Percentiles rank a stretch among this genome's conserved stretches.
Evolutionary conservation across 768 basidiomycete genomes (phyloP).

Genomic region (Mycena metata): DNA sequence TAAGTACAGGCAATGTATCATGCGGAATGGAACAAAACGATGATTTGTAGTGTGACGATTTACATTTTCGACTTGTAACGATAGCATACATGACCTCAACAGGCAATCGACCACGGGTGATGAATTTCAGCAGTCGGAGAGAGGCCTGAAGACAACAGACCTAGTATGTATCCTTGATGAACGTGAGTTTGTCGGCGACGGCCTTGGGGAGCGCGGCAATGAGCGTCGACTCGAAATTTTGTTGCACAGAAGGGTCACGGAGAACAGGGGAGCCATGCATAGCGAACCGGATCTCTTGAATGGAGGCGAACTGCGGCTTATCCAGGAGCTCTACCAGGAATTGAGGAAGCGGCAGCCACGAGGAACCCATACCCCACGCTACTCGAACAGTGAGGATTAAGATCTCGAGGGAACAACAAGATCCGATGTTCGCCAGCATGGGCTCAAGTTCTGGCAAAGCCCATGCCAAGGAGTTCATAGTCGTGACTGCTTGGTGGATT

Average conservation of each 20-base stretch:
- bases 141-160: no score
- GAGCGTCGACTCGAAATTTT: not conserved
- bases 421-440: not conserved
- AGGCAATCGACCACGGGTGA: no score
- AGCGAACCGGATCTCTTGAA: slow-evolving; percentile 5
- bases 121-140: no score
- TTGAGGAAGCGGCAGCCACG: not conserved
- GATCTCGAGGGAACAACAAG: not conserved
- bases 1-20: no score
- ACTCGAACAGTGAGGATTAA: not conserved
- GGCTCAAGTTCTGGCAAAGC: not conserved
- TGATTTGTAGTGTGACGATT: no score
- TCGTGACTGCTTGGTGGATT: not conserved
- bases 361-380: not conserved
- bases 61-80: no score
- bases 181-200: no score
- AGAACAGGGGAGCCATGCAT: not conserved
- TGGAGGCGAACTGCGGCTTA: not conserved
- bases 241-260: not conserved
- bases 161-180: no score
- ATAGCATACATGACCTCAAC: no score
- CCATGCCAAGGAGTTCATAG: not conserved
- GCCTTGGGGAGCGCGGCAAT: not conserved
- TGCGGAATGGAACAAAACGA: no score
- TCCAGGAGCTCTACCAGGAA: not conserved